Conservation (phyloP, 106 monocot genomes). For the Phalaenopsis equestris region DNA sequence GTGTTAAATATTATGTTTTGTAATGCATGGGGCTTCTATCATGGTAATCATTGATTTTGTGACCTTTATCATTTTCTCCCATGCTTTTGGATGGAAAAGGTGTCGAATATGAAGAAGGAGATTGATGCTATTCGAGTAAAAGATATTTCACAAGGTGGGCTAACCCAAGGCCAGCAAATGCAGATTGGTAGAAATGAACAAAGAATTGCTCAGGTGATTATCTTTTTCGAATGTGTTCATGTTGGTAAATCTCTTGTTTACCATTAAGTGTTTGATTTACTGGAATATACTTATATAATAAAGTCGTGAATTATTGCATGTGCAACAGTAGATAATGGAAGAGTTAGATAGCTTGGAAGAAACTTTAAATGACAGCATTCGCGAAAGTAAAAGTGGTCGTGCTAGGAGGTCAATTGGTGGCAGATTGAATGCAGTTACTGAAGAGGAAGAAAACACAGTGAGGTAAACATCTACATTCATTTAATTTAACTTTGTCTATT, state of each 20-base stretch:
- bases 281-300: background rate
- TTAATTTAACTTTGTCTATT: background rate
- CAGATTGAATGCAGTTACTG: slow-evolving; percentile 37
- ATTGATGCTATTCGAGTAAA: slow-evolving; percentile 92
- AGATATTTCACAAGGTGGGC: slow-evolving; percentile 95
- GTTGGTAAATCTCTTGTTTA: background rate
- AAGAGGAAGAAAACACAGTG: slow-evolving; percentile 60
- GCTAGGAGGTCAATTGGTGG: slow-evolving; percentile 27
- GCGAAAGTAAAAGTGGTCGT: slow-evolving; percentile 85
- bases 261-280: background rate
- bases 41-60: background rate
- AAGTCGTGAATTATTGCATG: background rate
- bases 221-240: background rate
- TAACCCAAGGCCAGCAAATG: slow-evolving; percentile 98
- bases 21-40: background rate
- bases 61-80: background rate
- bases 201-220: slow-evolving; percentile 76
- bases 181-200: slow-evolving; percentile 99
- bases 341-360: slow-evolving; percentile 96
- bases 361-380: slow-evolving; percentile 97
- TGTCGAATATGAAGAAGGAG: slow-evolving; percentile 96
- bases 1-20: background rate
- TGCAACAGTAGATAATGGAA: slow-evolving; percentile 70
- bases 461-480: slow-evolving; percentile 27
- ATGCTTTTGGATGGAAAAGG: slow-evolving; percentile 33